A percentile compares a stretch with the other conserved stretches of the same genome.
These are phyloP conservation scores for Colletotrichum chrysophilum DNA, from an alignment of 2,329 filamentous ascomycete species.

Conservation along the genomic window DNA sequence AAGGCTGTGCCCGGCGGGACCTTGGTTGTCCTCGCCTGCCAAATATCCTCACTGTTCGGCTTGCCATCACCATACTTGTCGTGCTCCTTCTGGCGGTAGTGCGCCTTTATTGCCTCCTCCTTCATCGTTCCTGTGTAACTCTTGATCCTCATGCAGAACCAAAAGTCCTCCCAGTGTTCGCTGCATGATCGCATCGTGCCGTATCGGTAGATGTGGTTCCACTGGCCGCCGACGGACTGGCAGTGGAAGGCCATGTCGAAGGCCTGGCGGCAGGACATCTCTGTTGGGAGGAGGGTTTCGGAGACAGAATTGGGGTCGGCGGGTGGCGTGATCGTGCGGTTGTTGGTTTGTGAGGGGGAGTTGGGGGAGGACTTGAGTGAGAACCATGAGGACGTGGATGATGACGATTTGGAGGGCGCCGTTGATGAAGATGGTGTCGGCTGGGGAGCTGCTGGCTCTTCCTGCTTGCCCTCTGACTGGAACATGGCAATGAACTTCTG, in stretches of 20 bases:
- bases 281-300: slow-evolving; percentile 76
- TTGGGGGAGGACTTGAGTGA: slow-evolving; percentile 33
- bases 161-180: slow-evolving; percentile 92
- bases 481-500: slow-evolving; percentile 59
- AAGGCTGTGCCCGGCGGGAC: slow-evolving; percentile 57
- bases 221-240: slow-evolving; percentile 89
- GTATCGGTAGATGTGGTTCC: slow-evolving; percentile 88
- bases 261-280: slow-evolving; percentile 86
- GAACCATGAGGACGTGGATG: slow-evolving; percentile 35
- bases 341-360: slow-evolving; percentile 19
- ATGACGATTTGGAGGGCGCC: slow-evolving; percentile 26
- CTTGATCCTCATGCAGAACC: slow-evolving; percentile 94
- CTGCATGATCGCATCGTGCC: slow-evolving; percentile 78
- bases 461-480: slow-evolving; percentile 36
- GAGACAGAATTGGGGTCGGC: slow-evolving; percentile 53
- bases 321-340: slow-evolving; percentile 24
- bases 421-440: slow-evolving; percentile 25
- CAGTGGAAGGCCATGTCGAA: slow-evolving; percentile 97
- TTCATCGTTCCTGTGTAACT: slow-evolving; percentile 64
- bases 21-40: slow-evolving; percentile 73
- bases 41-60: slow-evolving; percentile 88
- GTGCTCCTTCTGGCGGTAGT: slow-evolving; percentile 70
- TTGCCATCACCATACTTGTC: slow-evolving; percentile 67
- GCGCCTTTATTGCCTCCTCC: slow-evolving; percentile 66
- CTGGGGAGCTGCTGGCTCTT: slow-evolving; percentile 17